Base-by-base conservation (phyloP, 2,329 filamentous ascomycete species). In the Penicillium sp. region DNA sequence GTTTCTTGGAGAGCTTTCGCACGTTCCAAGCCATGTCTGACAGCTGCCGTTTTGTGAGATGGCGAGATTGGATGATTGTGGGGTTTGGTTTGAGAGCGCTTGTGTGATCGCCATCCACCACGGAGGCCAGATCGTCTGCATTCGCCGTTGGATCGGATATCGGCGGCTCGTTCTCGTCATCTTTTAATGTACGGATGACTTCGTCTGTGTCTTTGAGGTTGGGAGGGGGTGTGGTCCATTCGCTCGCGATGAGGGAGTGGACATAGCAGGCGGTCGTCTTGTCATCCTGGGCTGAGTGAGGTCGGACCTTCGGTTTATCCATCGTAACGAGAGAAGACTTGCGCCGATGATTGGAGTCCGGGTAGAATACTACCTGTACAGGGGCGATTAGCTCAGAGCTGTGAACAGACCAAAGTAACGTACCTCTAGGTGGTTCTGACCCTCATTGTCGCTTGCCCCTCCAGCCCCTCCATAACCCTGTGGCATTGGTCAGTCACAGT, bases 11-110 rank as follows among this genome's bases (percentile, higher is more conserved):
- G 55, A 99, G 79, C 74, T 97, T 91, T 45, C 94, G 83, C 54
- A 97, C 94, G 24, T 93, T 92, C 86, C 93, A 92, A 0, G 93
- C 92, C 93, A 99, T 97, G 66, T 97, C 94, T 13, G 89, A 92
- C 40, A 99, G 81, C 74, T 99, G 91, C 72, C 90, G 92, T 78
- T 97, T 97, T 1, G 92, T 97, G 62, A 97, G 81, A 47, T 97
- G 83, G n/a, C 93, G 84, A 55, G 85, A 87, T 53, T 86, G 79
- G 16, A 81, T 77, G 24, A 81, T 76, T 9, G 74, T 71, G n/a
- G 71, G 66, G 16, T 66, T 57, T 13, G 68, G 67, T 16, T 67
- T 66, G 21, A 65, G 38, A 16, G 52, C 45, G 27, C 24, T 27
- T 18, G 54, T 54, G 22, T 59, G 63, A 10, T 65, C 67, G 34